Percentiles rank a stretch among this genome's conserved stretches.
Evolutionary conservation across 2,329 filamentous ascomycete genomes (phyloP).

Genomic region (Pseudogymnoascus sp.): DNA sequence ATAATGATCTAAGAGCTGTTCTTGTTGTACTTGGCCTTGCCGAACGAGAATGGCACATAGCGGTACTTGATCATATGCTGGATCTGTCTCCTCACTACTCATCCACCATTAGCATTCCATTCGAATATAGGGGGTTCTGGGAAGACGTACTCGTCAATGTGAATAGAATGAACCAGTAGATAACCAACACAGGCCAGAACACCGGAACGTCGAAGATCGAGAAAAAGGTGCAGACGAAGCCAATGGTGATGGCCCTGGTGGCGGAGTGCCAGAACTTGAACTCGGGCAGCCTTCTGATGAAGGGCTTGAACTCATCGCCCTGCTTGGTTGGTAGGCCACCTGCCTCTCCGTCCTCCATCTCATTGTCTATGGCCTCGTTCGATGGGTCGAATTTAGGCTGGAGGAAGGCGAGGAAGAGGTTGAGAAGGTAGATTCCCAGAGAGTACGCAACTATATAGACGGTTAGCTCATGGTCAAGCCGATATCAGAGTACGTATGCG

Average conservation of each 20-base stretch:
- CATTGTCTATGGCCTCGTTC: conserved; percentile 81
- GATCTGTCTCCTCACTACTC: conserved; percentile 90
- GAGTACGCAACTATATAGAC: conserved; percentile 74
- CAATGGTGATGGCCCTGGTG: conserved; percentile 76
- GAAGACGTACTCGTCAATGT: conserved; percentile 76
- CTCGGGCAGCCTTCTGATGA: conserved; percentile 90
- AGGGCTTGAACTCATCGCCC: conserved; percentile 96
- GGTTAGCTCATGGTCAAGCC: background rate
- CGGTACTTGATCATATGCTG: conserved; percentile 99
- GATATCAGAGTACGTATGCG: conserved; percentile 3
- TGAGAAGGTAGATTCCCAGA: conserved; percentile 95
- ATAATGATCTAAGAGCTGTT: conserved; percentile 37
- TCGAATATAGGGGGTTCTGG: background rate
- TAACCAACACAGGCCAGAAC: conserved; percentile 96
- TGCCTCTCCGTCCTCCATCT: conserved; percentile 86
- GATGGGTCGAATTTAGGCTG: conserved; percentile 98
- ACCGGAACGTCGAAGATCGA: conserved; percentile 92
- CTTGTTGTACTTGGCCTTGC: conserved; percentile 75
- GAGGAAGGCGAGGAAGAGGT: conserved; percentile 97
- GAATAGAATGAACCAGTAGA: conserved; percentile 98
- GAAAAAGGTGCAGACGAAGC: conserved; percentile 87
- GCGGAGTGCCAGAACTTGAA: conserved; percentile 99
- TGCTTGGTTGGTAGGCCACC: conserved; percentile 84
- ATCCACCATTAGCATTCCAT: background rate
- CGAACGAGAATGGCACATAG: conserved; percentile 89